These are phyloP conservation scores for Borovskyia barvae DNA, from an alignment of 208 protist species.

Conservation along the genomic window DNA sequence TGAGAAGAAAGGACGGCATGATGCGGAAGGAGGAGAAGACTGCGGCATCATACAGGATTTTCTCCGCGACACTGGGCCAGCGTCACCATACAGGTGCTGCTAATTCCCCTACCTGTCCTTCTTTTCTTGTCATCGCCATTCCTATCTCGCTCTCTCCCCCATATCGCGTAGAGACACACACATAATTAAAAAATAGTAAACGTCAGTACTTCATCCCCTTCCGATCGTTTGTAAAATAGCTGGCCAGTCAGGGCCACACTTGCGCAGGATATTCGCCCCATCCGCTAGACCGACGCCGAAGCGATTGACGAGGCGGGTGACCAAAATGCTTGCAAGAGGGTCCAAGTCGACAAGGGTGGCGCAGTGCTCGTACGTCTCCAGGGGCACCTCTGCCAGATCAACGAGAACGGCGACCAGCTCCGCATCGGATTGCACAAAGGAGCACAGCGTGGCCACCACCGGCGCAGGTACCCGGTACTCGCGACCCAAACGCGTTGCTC, in stretches of 20 bases:
- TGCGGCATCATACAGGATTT: too few relatives aligned
- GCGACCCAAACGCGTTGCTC: slow-evolving; percentile 38
- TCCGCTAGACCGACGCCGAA: slow-evolving; percentile 47
- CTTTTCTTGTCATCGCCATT: too few relatives aligned
- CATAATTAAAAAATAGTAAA: too few relatives aligned
- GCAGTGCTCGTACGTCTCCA: slow-evolving; percentile 67
- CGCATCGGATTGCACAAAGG: slow-evolving; percentile 46
- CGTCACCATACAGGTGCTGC: too few relatives aligned
- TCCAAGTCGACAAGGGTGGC: slow-evolving; percentile 56
- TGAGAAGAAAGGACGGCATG: too few relatives aligned
- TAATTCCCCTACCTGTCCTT: too few relatives aligned
- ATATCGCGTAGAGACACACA: too few relatives aligned
- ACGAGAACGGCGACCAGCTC: slow-evolving; percentile 60
- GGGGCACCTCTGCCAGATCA: slow-evolving; percentile 63
- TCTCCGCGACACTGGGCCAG: too few relatives aligned
- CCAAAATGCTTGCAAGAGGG: slow-evolving; percentile 62
- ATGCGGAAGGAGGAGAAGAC: too few relatives aligned
- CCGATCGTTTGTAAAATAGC: slow-evolving; percentile 39
- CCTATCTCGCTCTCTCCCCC: too few relatives aligned
- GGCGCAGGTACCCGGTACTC: slow-evolving; percentile 54
- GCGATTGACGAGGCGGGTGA: slow-evolving; percentile 70
- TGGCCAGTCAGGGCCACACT: slow-evolving; percentile 58
- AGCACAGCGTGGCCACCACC: slow-evolving; percentile 54
- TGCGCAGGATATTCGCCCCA: slow-evolving; percentile 51
- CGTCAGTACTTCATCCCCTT: too few relatives aligned